Base-by-base conservation (phyloP, 2,329 filamentous ascomycete species). In the Didymella segeticola region DNA sequence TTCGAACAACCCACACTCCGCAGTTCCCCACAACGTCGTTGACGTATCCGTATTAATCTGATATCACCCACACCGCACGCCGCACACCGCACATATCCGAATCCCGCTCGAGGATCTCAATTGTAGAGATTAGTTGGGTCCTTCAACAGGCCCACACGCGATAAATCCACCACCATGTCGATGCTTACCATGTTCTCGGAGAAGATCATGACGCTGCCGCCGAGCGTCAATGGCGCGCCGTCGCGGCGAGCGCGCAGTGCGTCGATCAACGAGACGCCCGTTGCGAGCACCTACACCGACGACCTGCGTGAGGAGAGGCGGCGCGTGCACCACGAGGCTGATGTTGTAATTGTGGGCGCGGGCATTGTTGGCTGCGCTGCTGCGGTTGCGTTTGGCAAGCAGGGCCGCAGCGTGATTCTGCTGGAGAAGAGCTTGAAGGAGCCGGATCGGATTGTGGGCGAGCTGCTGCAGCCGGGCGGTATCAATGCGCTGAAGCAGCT, bases 371-470 rank as follows among this genome's bases (percentile, higher is more conserved):
- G 95, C 33, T 96, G 91, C 74, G 90, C 93, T 17, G 81, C 92
- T 19, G 93, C 95, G 15, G 89, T 88, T 60, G 86, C 93, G 19
- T 83, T 98, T 38, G 93, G 90, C 54, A 88, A 89, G 66, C 95
- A 98, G 78, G 93, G 92, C 47, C 87, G 95, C 59, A 96, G 90
- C 73, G 93, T 99, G 22, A 83, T 98, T 22, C 80, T 99, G 45
- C 85, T 99, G 43, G 95, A 99, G 79, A 85, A 86, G 68, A 96
- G 87, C 77, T 81, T 98, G 77, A 91, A 91, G 76, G 89, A 98
- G 79, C 95, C 95, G 17, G 89, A 98, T 78, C 87, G 95, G 60
- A 99, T 99, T 63, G 92, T 99, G 41, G 95, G 95, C 66, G 95
- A 99, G 79, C 79, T 99, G 61, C 80, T 99, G 66, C 95, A 99